phyloP scores from a whole-genome alignment of 129 eudicot genomes.

The Escallonia herrerae region DNA sequence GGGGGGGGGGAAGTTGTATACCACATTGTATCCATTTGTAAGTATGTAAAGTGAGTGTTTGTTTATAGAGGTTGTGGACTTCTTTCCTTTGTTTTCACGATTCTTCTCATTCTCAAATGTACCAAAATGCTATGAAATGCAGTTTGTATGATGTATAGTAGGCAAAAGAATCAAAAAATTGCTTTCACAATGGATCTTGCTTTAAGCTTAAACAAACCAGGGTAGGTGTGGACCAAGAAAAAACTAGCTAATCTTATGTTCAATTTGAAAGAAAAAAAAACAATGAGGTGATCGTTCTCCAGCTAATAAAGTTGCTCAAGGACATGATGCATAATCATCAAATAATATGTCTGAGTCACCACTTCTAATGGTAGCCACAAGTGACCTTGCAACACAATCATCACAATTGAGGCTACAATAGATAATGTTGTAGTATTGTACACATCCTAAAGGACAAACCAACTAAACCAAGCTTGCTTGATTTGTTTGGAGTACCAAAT shows the following conservation, averaged over 20 bases:
- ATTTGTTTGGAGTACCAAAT: too few species aligned
- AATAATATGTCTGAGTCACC: slow-evolving; percentile 9
- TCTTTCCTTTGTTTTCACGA: slow-evolving; percentile 13
- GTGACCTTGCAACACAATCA: too few species aligned
- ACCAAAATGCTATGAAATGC: not conserved
- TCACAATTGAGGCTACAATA: too few species aligned
- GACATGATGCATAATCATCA: slow-evolving; percentile 8
- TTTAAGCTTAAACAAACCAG: slow-evolving; percentile 26
- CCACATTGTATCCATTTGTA: slow-evolving; percentile 23
- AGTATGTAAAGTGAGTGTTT: slow-evolving; percentile 38
- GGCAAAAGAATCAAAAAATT: slow-evolving; percentile 10
- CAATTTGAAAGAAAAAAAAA: not conserved
- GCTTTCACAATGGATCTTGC: slow-evolving; percentile 31
- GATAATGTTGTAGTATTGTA: too few species aligned
- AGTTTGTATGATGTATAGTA: not conserved
- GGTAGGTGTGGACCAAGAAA: slow-evolving; percentile 12
- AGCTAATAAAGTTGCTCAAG: slow-evolving; percentile 23
- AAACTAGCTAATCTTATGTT: not conserved
- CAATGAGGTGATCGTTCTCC: slow-evolving; percentile 1
- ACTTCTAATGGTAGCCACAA: slow-evolving; percentile 4
- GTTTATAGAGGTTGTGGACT: slow-evolving; percentile 7
- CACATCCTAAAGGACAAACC: too few species aligned
- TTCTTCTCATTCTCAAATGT: too few species aligned
- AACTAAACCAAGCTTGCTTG: too few species aligned
- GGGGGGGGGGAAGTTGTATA: slow-evolving; percentile 34